Evolutionary conservation across 2,329 filamentous ascomycete species (phyloP), one percentile per base, ranked within the genome.

Genomic region (Cytospora piceae): DNA sequence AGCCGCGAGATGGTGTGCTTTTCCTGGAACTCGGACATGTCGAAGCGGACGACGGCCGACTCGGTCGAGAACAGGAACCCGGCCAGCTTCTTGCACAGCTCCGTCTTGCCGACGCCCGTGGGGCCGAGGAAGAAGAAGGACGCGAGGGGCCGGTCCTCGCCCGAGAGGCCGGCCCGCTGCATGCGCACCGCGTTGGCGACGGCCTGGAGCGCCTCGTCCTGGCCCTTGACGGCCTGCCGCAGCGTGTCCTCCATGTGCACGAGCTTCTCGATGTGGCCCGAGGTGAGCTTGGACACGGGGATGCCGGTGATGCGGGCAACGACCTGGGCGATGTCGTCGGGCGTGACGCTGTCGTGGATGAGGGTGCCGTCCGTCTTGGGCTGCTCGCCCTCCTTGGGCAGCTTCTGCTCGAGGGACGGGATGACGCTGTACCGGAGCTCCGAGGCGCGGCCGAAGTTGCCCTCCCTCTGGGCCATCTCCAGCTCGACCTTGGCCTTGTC

Each of bases 101-200:
- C 94, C 3, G 95, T 99, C 81, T 98, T 99, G 65, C 95, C 95
- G 22, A 97, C 94, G 74, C 95, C 95, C 0, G 95, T 98, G 6
- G 95, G 95, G 0, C 95, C 95, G 4, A 98, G 85, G 85, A 98
- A 97, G 90, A 98, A 97, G 81, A 98, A 97, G 0, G 91, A 96
- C 0, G 94, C 95, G 7, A 97, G 83, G 0, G 95, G 95, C 0
- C 93, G 85, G 76, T 97, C 96, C 73, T 97, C 93, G 39, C 93
- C 93, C 67, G 91, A 96, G 11, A 98, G 82, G 0, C 95, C 95
- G 11, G 95, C 95, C 69, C 95, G 87, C 77, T 98, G 95, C 82
- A 97, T 90, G 24, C 95, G 88, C 11, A 99, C 94, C 0, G 95
- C 95, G 74, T 98, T 91, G 39, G 94, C 90, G 1, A 98, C 94